A percentile compares a stretch with the other conserved stretches of the same genome.
Conservation (phyloP, 352 stramenopile species). For the Pythium sukuiense region DNA sequence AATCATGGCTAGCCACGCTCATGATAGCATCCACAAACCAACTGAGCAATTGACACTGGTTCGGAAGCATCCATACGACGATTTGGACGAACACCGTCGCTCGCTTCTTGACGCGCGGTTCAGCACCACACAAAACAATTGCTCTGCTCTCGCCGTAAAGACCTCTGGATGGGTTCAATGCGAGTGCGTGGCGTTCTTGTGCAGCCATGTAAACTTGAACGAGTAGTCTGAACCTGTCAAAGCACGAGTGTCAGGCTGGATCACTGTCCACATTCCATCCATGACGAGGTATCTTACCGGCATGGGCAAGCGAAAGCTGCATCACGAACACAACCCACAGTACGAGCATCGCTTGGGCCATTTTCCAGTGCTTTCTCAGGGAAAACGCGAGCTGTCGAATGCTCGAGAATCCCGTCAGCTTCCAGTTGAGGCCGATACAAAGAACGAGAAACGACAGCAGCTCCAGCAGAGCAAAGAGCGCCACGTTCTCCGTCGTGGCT, state of each 20-base stretch:
- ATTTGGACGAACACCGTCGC: too few species aligned
- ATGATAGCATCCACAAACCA: too few species aligned
- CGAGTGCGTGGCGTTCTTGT: neutral
- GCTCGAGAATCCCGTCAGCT: neutral
- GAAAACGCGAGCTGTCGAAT: slow-evolving; percentile 33
- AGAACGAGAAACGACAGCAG: slow-evolving; percentile 6
- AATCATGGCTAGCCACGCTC: too few species aligned
- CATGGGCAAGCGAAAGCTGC: slow-evolving; percentile 12
- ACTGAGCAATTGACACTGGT: too few species aligned
- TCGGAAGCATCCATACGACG: too few species aligned
- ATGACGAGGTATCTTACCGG: neutral
- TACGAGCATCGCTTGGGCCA: slow-evolving; percentile 21
- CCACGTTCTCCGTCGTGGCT: neutral
- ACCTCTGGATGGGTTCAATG: too few species aligned
- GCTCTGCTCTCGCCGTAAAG: too few species aligned
- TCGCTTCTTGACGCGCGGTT: too few species aligned
- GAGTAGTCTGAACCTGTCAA: slow-evolving; percentile 12
- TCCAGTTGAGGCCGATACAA: neutral
- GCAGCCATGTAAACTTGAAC: slow-evolving; percentile 22
- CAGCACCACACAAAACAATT: too few species aligned
- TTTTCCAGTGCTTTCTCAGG: slow-evolving; percentile 28
- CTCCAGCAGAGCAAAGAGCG: slow-evolving; percentile 1
- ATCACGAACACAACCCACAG: slow-evolving; percentile 26
- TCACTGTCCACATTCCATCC: too few species aligned
- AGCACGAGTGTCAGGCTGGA: neutral